Conservation (phyloP, 805 yeast genomes). For the Saccharomycopsis sp. region DNA sequence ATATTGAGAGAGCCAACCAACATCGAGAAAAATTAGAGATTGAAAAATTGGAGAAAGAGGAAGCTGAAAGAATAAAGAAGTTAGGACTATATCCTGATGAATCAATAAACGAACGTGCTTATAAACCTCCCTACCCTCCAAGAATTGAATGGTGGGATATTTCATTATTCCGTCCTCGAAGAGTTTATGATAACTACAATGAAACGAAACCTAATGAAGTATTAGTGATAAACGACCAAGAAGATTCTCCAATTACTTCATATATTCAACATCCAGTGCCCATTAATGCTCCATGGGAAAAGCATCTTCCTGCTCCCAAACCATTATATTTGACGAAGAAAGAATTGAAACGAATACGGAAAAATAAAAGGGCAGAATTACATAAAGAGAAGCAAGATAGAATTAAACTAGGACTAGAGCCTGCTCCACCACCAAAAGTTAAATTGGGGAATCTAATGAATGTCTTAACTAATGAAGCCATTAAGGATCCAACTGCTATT, state of each 20-base stretch:
- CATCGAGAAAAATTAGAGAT: conserved; percentile 34
- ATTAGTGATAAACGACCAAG: conserved; percentile 24
- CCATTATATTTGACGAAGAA: conserved; percentile 63
- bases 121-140: conserved; percentile 47
- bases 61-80: conserved; percentile 27
- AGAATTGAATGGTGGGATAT: conserved; percentile 86
- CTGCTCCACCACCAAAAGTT: conserved; percentile 87
- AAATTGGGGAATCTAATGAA: conserved; percentile 79
- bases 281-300: conserved; percentile 51
- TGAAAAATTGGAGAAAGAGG: conserved; percentile 30
- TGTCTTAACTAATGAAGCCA: conserved; percentile 78
- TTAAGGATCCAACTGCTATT: conserved; percentile 81
- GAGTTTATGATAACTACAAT: conserved; percentile 32
- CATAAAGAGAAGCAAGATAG: conserved; percentile 71
- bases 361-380: conserved; percentile 55
- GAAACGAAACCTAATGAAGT: conserved; percentile 32
- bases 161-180: conserved; percentile 38
- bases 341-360: conserved; percentile 68
- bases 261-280: conserved; percentile 82
- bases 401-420: conserved; percentile 71
- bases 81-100: conserved; percentile 47
- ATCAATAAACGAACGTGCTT: conserved; percentile 49
- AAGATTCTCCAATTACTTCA: conserved; percentile 46
- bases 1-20: conserved; percentile 36
- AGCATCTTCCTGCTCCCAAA: conserved; percentile 32